A percentile compares a stretch with the other conserved stretches of the same genome.
These are phyloP conservation scores for Xylaria hypoxylon DNA, from an alignment of 2,329 filamentous ascomycete species.

Conservation along the genomic window DNA sequence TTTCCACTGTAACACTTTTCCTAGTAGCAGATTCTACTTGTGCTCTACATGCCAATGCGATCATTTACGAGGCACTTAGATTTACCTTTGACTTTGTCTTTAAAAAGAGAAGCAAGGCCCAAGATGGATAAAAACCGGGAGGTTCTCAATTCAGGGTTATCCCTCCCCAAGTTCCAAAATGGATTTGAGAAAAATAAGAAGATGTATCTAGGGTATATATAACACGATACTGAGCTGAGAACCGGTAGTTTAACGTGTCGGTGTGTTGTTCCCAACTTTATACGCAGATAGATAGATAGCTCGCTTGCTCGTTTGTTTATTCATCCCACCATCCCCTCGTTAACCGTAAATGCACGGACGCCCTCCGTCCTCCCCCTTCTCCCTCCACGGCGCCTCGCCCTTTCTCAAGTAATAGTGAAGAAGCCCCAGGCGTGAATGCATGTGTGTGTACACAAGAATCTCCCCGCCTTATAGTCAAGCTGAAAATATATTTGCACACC, in stretches of 20 bases:
- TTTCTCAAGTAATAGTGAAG: conserved; percentile 7
- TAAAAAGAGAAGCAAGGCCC: not conserved
- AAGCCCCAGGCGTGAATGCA: not conserved
- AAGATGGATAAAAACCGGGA: not conserved
- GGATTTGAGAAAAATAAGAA: conserved; percentile 16
- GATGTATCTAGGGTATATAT: conserved; percentile 33
- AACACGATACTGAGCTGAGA: conserved; percentile 12
- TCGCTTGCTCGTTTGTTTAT: conserved; percentile 12
- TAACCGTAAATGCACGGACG: conserved; percentile 20
- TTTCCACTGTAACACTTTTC: too few species aligned
- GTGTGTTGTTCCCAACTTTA: not conserved
- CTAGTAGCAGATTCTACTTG: not conserved
- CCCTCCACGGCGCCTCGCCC: not conserved
- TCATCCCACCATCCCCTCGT: conserved; percentile 1
- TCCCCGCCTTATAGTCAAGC: not conserved
- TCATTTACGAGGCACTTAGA: not conserved
- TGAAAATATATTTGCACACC: not conserved
- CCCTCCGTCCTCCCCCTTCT: not conserved
- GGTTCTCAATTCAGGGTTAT: conserved; percentile 3
- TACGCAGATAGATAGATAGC: conserved; percentile 14
- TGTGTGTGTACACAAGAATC: not conserved
- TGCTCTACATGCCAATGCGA: not conserved
- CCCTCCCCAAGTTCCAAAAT: not conserved
- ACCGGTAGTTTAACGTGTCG: not conserved
- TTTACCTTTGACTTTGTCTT: not conserved